Conservation (phyloP, 371 early-diverging fungal species). For the Coemansia sp. region DNA sequence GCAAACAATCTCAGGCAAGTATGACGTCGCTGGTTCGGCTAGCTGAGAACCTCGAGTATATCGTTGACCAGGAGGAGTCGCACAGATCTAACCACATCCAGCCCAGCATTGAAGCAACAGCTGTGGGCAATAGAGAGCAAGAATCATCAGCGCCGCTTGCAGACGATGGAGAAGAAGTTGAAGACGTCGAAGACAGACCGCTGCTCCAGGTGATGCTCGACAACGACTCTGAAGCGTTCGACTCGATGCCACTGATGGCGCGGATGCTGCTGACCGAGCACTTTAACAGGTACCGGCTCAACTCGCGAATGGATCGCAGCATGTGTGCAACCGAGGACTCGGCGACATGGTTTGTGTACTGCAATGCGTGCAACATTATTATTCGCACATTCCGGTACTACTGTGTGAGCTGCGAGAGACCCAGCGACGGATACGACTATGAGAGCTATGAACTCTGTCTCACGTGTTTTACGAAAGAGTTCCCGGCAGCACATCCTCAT, state of each 20-base stretch:
- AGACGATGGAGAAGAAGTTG: not conserved
- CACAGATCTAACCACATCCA: not conserved
- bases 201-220: slow-evolving; percentile 34
- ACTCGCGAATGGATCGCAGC: slow-evolving; percentile 2
- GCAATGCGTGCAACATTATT: slow-evolving; percentile 61
- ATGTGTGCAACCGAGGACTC: slow-evolving; percentile 30
- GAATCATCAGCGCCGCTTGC: not conserved
- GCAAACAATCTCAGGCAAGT: slow-evolving; percentile 15
- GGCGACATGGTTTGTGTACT: slow-evolving; percentile 59
- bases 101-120: not conserved
- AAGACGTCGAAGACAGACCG: slow-evolving; percentile 35
- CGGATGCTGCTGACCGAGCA: slow-evolving; percentile 25
- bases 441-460: slow-evolving; percentile 72
- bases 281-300: slow-evolving; percentile 7
- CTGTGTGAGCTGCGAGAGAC: slow-evolving; percentile 79
- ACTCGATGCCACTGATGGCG: slow-evolving; percentile 34
- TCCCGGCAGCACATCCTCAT: slow-evolving; percentile 76
- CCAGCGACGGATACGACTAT: slow-evolving; percentile 61
- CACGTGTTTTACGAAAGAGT: slow-evolving; percentile 70
- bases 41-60: slow-evolving; percentile 46
- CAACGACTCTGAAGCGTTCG: slow-evolving; percentile 14
- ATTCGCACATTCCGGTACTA: slow-evolving; percentile 71
- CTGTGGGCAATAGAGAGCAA: not conserved
- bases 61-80: slow-evolving; percentile 18
- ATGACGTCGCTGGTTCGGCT: slow-evolving; percentile 31